Evolutionary conservation across 306 rosid species (phyloP), one percentile per base, ranked within the genome.

Genomic region (Ceratonia siliqua): DNA sequence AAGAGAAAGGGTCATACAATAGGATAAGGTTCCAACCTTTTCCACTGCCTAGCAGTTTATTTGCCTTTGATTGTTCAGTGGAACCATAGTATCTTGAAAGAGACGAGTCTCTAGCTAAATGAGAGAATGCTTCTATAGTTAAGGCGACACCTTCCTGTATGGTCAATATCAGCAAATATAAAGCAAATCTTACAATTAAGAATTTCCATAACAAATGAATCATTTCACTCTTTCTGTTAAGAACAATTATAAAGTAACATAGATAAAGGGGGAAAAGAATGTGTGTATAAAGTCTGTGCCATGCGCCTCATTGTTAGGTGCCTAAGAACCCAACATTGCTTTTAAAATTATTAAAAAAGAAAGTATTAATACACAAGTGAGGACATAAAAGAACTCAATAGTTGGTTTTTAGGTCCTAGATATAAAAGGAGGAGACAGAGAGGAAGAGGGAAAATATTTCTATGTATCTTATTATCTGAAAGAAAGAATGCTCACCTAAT

Each of bases 11-110:
- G 62, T 62, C 48, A 49, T 32, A 70, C n/a, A 57, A 71, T 36
- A 32, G 65, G 50, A 71, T 56, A 59, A 62, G 39, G 64, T 68
- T 72, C 73, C 62, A 78, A 93, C 98, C 97, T 85, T 86, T 87
- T 78, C 97, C 98, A 38, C 90, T 50, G 43, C 98, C 96, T 35
- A 93, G 95, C 79, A 91, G 81, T 79, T 83, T 89, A 70, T 89
- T 85, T 20, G 77, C 89, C 80, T 87, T 93, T 87, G 98, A 89
- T 79, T 77, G 86, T 70, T 80, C 88, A 38, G 73, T 68, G 59
- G 75, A 76, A 57, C 79, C 76, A 13, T 77, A 32, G 68, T 81
- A 74, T 75, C 77, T 78, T 53, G 85, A 81, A 77, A 57, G 42
- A 59, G 84, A 86, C 2, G 75, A 76, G 71, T 87, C 91, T 80